Base-by-base conservation (phyloP, 1,284 basidiomycete species). In the Anthracocystis setariae region DNA sequence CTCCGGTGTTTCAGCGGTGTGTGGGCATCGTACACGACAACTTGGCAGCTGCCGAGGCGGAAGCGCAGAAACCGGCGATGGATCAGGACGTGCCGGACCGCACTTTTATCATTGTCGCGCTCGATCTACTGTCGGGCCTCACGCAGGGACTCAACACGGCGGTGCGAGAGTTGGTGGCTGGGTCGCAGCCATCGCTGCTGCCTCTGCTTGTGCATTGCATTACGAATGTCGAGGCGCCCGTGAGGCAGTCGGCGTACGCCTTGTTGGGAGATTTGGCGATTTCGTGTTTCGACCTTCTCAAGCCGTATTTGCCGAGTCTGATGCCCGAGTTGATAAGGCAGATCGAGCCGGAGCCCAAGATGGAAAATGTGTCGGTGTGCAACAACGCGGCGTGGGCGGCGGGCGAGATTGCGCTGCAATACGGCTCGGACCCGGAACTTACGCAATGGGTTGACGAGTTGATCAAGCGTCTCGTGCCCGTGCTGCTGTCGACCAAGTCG, bases 381-480 rank as follows among this genome's bases (percentile, higher is more conserved):
- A 99, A 99, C 85, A 99, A 99, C 82, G 96, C 96, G n/a, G 94
- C 95, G 1, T 99, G 96, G 96, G 94, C 93, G 18, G 93, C 95
- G 13, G 96, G 96, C 46, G 96, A 99, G 85, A 92, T 98, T 45
- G 93, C 96, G 9, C 75, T 82, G 39, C 81, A 82, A 52, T 80
- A 78, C 54, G 74, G 74, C 8, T 23, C 77, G 88, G 91, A 78
- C 42, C 50, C 72, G 8, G 79, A 77, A 44, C 57, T 81, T 43
- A 71, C 74, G 18, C 77, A 62, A 42, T 82, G 77, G 77, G 70
- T 82, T 5, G 61, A 65, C 10, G 90, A 91, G 3, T 85, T 99
- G 45, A 92, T 98, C 76, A 86, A 90, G 49, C 89, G 93, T 32
- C 87, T 99, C 27, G 90, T 98, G 48, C 94, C 95, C 8, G 95